phyloP scores from a whole-genome alignment of 1,284 basidiomycete species.

The Mycosarcoma mackinlayi region DNA sequence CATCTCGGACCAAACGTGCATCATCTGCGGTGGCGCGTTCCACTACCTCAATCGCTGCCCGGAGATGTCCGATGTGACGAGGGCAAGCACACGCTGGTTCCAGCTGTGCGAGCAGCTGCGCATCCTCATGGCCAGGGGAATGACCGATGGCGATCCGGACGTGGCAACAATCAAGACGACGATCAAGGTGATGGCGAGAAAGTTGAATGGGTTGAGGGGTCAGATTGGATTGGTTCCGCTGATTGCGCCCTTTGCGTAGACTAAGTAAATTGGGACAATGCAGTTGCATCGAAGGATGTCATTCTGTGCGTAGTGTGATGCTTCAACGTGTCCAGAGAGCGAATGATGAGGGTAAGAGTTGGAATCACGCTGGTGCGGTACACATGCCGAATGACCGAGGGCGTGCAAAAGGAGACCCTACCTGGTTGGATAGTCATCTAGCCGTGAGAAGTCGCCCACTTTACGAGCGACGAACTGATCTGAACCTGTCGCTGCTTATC shows the following conservation, averaged over 20 bases:
- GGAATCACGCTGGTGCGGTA: too few species aligned
- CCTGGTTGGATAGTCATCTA: too few species aligned
- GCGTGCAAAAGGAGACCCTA: too few species aligned
- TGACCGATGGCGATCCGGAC: conserved; percentile 26
- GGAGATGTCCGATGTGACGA: conserved; percentile 29
- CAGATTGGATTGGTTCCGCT: conserved; percentile 15
- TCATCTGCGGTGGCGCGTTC: conserved; percentile 43
- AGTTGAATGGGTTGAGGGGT: conserved; percentile 21
- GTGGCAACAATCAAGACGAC: conserved; percentile 38
- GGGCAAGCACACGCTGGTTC: conserved; percentile 33
- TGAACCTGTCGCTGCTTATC: conserved; percentile 18
- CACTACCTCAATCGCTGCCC: conserved; percentile 45
- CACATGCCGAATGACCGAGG: too few species aligned
- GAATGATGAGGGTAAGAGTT: too few species aligned
- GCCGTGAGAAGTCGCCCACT: conserved; percentile 42
- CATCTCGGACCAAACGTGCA: conserved; percentile 30
- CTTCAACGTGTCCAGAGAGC: too few species aligned
- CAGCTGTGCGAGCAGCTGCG: conserved; percentile 35
- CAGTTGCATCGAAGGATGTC: neutral
- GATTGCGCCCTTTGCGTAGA: conserved; percentile 22
- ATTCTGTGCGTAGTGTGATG: neutral
- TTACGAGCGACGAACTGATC: conserved; percentile 30
- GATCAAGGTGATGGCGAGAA: conserved; percentile 40
- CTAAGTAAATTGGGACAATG: neutral
- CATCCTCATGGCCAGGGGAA: conserved; percentile 18